Base-by-base conservation (phyloP, 176 grass and related monocot species). In the Coix lacrymajobi region DNA sequence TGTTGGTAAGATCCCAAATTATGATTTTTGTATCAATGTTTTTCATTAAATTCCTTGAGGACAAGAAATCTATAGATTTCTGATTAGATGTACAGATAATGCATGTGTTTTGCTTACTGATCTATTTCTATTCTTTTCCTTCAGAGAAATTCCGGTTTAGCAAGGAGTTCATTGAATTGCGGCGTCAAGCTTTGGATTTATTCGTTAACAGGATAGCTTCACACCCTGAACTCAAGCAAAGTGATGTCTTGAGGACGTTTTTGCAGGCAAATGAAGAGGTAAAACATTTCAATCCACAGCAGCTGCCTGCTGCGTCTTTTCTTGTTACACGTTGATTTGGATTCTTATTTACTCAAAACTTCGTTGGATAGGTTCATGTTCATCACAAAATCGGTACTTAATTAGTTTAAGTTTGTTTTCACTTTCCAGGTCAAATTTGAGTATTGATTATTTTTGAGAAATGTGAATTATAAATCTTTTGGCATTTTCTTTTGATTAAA, bases 191-290 rank as follows among this genome's bases (percentile, higher is more conserved):
- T 57, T 43, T 99, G 37, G 93, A 99, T 37, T 71, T 99, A 36
- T 96, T 99, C n/a, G 26, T 96, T 67, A 99, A 99, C 65, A 92
- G 93, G 90, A 87, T 96, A 79, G 96, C 96, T 81, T 96, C 89
- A 72, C 96, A 99, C 65, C 89, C 93, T 87, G 87, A 92, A 82
- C 89, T 99, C 41, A 96, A 93, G 85, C 85, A 92, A 92, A 96
- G 91, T 71, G 93, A 93, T 66, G 96, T 94, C 71, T 92, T 99
- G 62, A 96, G 81, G 73, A 85, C 76, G 85, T 99, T 99, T 89
- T 82, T 99, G 43, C 93, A 92, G 80, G 96, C 92, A 83, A 93
- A 99, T 81, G 96, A 99, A 90, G 96, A 99, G 96, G 96, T 99
- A 88, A 79, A 76, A 26, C 68, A 76, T 85, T 56, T 71, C 51